Evolutionary conservation across 371 early-diverging fungal genomes (phyloP).

Genomic region (Apophysomyces elegans): DNA sequence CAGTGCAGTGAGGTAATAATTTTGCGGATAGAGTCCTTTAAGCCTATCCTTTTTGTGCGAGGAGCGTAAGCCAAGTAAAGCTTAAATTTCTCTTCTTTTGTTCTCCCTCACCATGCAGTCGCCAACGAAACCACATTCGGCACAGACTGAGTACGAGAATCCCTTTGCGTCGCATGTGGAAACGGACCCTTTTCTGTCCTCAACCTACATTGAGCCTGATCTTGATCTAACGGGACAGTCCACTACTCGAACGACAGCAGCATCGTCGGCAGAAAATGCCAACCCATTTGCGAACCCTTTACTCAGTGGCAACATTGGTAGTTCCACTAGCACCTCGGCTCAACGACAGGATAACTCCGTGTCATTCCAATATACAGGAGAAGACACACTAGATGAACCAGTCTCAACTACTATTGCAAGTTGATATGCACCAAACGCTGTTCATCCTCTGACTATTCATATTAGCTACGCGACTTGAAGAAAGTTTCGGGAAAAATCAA

Average conservation of each 20-base stretch:
- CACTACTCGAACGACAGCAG: slow-evolving; percentile 20
- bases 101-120: background rate
- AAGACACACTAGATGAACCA: slow-evolving; percentile 92
- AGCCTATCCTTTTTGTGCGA: too few relatives aligned
- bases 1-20: too few relatives aligned
- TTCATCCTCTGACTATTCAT: too few relatives aligned
- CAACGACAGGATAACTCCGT: slow-evolving; percentile 17
- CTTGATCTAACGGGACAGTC: slow-evolving; percentile 42
- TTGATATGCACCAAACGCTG: background rate
- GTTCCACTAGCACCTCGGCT: slow-evolving; percentile 4
- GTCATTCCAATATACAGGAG: slow-evolving; percentile 17
- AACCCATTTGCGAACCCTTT: slow-evolving; percentile 16
- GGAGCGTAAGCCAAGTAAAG: background rate
- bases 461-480: slow-evolving; percentile 78
- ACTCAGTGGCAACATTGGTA: slow-evolving; percentile 22
- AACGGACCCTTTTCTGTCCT: slow-evolving; percentile 17
- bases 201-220: slow-evolving; percentile 34
- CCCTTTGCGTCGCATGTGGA: slow-evolving; percentile 20
- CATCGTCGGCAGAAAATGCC: slow-evolving; percentile 14
- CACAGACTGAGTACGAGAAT: slow-evolving; percentile 21
- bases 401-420: slow-evolving; percentile 81
- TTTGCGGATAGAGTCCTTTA: too few relatives aligned
- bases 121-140: background rate
- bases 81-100: background rate
- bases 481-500: slow-evolving; percentile 73